Evolutionary conservation across 2,329 filamentous ascomycete species (phyloP).

Genomic region (Cytospora mali): DNA sequence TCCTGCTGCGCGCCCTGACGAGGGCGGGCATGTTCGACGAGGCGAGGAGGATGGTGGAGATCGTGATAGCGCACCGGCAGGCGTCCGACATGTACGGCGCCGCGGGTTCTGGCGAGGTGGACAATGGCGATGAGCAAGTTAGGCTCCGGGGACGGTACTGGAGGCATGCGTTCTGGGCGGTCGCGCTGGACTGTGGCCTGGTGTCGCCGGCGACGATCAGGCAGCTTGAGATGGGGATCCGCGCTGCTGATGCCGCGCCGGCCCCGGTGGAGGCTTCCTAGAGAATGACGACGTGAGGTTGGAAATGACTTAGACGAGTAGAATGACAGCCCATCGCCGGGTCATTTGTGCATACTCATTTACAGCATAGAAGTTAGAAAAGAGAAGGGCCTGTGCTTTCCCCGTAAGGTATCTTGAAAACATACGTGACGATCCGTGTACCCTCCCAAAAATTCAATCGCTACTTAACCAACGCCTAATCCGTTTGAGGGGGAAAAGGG

Average conservation of each 20-base stretch:
- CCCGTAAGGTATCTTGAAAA: not conserved
- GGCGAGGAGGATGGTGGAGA: conserved; percentile 34
- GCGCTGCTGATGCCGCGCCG: not conserved
- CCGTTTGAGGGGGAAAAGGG: not conserved
- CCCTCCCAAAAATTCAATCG: not conserved
- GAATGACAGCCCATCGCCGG: not conserved
- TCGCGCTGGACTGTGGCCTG: conserved; percentile 46
- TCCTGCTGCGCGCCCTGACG: conserved; percentile 43
- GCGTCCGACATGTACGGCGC: conserved; percentile 27
- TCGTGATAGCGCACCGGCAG: conserved; percentile 33
- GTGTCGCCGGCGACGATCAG: conserved; percentile 31
- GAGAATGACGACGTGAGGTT: not conserved
- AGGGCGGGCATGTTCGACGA: conserved; percentile 29
- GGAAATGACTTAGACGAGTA: not conserved
- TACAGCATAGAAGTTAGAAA: not conserved
- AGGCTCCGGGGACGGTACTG: conserved; percentile 41
- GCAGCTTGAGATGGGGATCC: not conserved
- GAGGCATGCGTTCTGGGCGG: conserved; percentile 54
- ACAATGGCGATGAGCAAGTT: conserved; percentile 14
- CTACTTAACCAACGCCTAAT: not conserved
- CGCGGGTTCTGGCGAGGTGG: conserved; percentile 24
- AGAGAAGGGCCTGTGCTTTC: not conserved
- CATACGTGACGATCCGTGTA: not conserved
- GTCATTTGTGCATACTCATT: not conserved
- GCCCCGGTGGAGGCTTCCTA: not conserved